Base-by-base conservation (phyloP, 352 stramenopile genomes). In the Globisporangium heterothallicum region DNA sequence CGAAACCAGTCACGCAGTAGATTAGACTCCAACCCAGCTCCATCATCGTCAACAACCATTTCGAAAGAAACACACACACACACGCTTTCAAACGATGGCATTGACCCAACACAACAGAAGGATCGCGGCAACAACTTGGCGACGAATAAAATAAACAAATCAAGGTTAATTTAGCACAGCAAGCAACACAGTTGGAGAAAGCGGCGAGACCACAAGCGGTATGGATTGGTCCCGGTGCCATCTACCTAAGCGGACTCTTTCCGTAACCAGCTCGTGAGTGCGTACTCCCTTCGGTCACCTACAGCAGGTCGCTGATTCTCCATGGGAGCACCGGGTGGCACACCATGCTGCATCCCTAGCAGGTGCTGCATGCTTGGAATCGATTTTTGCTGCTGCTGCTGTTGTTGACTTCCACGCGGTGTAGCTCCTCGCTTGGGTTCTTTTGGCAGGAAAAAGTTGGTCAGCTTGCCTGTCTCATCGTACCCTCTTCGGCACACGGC, bases 391-490 rank as follows among this genome's bases (percentile, higher is more conserved):
- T 66, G 62, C 43, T 54, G 49, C 46, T 29, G 25, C 34, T 36
- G 18, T n/a, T 41, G 24, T 29, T 42, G 14, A 24, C 6, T 14
- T n/a, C 30, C 6, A 6, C 29, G n/a, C 42, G 35, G 8, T n/a
- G 41, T n/a, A 16, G 32, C 19, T 10, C 43, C 18, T 13, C 53
- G 63, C 59, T 68, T 72, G 12, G 59, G n/a, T 6, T 87, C 66
- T 32, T 84, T 83, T 21, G 77, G 72, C 24, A 86, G 52, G 49
- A 87, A 87, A 58, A 82, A 88, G 49, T 79, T 88, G 16, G 79
- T 88, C 27, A 90, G 58, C 58, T 88, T 88, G 29, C 79, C 79
- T 0, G 79, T 88, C 60, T 88, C 77, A 36, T 88, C 79, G 50
- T 88, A 88, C 5, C 77, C 79, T 47, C 77, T 67, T 38, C 79